Evolutionary conservation across 2,329 filamentous ascomycete genomes (phyloP).

Genomic region (Nigrograna mackinnonii): DNA sequence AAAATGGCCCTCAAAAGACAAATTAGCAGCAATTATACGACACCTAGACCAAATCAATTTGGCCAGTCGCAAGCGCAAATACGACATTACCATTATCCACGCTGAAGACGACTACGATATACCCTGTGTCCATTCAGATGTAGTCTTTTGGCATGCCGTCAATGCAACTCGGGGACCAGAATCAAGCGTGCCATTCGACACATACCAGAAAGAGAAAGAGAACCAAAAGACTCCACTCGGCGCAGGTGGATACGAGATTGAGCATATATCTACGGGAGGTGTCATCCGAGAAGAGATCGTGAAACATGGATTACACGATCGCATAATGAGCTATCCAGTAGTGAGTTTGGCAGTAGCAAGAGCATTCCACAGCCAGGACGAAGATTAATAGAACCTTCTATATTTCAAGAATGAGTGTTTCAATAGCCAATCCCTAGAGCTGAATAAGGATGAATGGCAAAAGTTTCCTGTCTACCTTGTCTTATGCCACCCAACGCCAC

Average conservation of each 20-base stretch:
- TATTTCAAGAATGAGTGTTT: too few species aligned
- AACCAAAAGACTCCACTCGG: conserved; percentile 46
- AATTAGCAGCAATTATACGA: conserved; percentile 50
- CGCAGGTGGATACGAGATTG: conserved; percentile 54
- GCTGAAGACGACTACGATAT: conserved; percentile 58
- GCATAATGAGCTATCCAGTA: conserved; percentile 61
- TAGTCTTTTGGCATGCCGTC: conserved; percentile 59
- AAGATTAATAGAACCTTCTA: neutral
- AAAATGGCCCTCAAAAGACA: conserved; percentile 57
- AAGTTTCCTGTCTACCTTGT: too few species aligned
- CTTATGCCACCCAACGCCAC: too few species aligned
- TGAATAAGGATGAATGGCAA: too few species aligned
- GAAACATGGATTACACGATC: conserved; percentile 61
- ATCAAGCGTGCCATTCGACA: conserved; percentile 44
- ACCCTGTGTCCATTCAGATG: conserved; percentile 54
- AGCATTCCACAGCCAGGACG: conserved; percentile 44
- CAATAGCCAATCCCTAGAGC: too few species aligned
- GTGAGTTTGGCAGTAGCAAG: conserved; percentile 56
- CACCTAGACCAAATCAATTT: conserved; percentile 23
- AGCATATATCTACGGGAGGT: conserved; percentile 52
- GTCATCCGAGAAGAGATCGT: conserved; percentile 58
- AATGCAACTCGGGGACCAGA: conserved; percentile 47
- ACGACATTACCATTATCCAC: conserved; percentile 55
- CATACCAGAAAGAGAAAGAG: conserved; percentile 51
- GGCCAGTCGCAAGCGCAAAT: conserved; percentile 39